A percentile compares a stretch with the other conserved stretches of the same genome.
These are phyloP conservation scores for Candida tetrigidarum DNA, from an alignment of 1,139 yeast species.

Conservation along the genomic window DNA sequence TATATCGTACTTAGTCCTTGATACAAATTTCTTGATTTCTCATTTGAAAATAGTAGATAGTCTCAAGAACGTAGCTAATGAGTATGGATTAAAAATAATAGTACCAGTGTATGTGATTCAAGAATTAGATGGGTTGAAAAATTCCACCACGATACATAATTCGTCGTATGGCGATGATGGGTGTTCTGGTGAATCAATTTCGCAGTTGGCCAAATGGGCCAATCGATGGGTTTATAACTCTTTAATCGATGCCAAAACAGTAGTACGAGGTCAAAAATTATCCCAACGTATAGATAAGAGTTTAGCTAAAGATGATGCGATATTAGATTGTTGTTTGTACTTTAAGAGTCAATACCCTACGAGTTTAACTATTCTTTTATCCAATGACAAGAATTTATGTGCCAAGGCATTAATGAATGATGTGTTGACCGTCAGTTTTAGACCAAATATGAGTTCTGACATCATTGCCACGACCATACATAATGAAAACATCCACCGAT, in stretches of 20 bases:
- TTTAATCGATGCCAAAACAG: conserved; percentile 53
- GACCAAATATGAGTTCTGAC: conserved; percentile 61
- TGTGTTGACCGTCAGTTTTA: conserved; percentile 68
- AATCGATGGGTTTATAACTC: conserved; percentile 77
- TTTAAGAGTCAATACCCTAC: conserved; percentile 45
- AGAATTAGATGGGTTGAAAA: conserved; percentile 83
- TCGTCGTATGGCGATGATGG: conserved; percentile 12
- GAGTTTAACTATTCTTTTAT: conserved; percentile 63
- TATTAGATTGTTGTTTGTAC: conserved; percentile 81
- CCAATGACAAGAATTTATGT: conserved; percentile 86
- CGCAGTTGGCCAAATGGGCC: conserved; percentile 70
- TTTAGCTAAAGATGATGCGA: conserved; percentile 74
- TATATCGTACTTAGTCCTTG: conserved; percentile 57
- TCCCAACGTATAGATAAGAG: conserved; percentile 50
- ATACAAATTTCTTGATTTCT: conserved; percentile 77
- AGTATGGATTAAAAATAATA: conserved; percentile 54
- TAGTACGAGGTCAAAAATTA: conserved; percentile 68
- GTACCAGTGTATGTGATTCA: conserved; percentile 71
- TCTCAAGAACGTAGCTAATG: conserved; percentile 40
- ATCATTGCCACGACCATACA: conserved; percentile 56
- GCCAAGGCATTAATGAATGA: conserved; percentile 73
- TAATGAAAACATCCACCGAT: conserved; percentile 39
- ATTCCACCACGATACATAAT: conserved; percentile 25
- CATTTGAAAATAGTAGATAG: conserved; percentile 61
- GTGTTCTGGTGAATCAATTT: conserved; percentile 41